These are phyloP conservation scores for Aquanectria penicillioides DNA, from an alignment of 2,329 filamentous ascomycete genomes.

Conservation along the genomic window DNA sequence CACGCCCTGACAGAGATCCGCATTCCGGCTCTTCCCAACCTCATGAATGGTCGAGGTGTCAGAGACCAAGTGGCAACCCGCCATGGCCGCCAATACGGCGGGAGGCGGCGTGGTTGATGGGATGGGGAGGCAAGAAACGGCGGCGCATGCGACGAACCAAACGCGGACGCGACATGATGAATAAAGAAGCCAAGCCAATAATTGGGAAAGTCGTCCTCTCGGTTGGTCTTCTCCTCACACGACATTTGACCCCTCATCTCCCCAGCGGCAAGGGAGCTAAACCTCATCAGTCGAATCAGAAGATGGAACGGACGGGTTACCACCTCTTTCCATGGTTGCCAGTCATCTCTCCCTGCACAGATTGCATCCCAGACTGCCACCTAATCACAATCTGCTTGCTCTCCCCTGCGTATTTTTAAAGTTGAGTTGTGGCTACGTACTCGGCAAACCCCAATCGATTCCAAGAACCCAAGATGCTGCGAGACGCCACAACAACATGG, in stretches of 20 bases:
- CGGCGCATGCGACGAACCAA: not conserved
- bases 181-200: slow-evolving; percentile 3
- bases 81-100: not conserved
- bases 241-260: slow-evolving; percentile 23
- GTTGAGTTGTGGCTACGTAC: slow-evolving; percentile 32
- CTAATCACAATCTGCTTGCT: not conserved
- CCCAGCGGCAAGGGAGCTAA: slow-evolving; percentile 27
- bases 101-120: not conserved
- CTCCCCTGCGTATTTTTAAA: slow-evolving; percentile 26
- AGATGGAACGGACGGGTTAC: too few species aligned
- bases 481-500: slow-evolving; percentile 23
- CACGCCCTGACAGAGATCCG: slow-evolving; percentile 7
- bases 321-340: too few species aligned
- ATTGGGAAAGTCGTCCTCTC: not conserved
- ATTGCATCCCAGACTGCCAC: not conserved
- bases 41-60: not conserved
- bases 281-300: slow-evolving; percentile 13
- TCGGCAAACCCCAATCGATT: slow-evolving; percentile 21
- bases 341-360: not conserved
- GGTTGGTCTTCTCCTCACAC: slow-evolving; percentile 4
- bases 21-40: not conserved
- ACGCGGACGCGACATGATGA: not conserved
- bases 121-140: not conserved
- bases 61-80: not conserved
- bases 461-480: slow-evolving; percentile 10